These are phyloP conservation scores for Rhodomyrtus psidioides DNA, from an alignment of 441 rosid species.

Conservation along the genomic window DNA sequence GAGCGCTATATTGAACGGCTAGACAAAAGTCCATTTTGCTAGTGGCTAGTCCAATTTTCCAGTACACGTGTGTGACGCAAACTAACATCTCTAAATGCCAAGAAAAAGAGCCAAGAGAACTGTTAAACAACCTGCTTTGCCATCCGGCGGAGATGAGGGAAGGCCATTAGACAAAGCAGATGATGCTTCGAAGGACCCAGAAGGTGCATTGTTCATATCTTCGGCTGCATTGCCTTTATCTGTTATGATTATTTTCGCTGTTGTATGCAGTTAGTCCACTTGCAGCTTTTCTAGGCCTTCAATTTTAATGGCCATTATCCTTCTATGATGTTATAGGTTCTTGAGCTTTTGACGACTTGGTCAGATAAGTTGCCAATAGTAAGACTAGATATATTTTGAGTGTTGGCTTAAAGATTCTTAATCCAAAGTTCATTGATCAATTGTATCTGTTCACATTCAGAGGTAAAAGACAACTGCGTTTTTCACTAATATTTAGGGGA, in stretches of 20 bases:
- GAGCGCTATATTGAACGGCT: neutral
- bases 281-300: neutral
- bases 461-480: neutral
- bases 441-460: neutral
- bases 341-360: neutral
- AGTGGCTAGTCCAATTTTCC: neutral
- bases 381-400: neutral
- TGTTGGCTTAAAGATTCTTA: neutral
- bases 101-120: constrained; percentile 33
- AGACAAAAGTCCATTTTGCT: neutral
- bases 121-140: constrained; percentile 13
- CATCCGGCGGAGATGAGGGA: neutral
- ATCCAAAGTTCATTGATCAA: neutral
- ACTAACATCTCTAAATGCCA: constrained; percentile 21
- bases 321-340: neutral
- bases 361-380: neutral
- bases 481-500: neutral
- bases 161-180: constrained; percentile 11
- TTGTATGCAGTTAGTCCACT: neutral
- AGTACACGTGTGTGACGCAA: rapidly evolving
- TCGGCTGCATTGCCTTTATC: neutral
- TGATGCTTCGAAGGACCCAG: constrained; percentile 5
- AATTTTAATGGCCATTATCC: neutral
- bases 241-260: neutral
- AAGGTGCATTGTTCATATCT: constrained; percentile 13